These are phyloP conservation scores for Scedosporium aurantiacum DNA, from an alignment of 2,329 filamentous ascomycete genomes.

Conservation along the genomic window DNA sequence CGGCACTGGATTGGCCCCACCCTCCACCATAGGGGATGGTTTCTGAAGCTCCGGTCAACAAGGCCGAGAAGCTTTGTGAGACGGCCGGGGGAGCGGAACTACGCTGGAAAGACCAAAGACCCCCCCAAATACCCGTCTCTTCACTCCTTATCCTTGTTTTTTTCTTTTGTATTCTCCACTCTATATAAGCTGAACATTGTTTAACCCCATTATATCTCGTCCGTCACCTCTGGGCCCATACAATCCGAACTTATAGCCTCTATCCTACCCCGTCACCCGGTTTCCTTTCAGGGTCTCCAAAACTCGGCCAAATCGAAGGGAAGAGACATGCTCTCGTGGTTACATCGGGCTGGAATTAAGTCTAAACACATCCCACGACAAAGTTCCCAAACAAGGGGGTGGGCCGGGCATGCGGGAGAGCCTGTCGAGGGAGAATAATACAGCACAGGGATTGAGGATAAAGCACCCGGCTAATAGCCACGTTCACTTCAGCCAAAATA, in stretches of 20 bases:
- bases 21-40: background rate
- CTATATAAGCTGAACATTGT: too few relatives aligned
- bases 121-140: background rate
- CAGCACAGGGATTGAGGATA: background rate
- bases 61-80: background rate
- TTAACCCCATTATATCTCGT: too few relatives aligned
- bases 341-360: background rate
- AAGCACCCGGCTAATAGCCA: background rate
- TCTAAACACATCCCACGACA: background rate
- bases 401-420: background rate
- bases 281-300: background rate
- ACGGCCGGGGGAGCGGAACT: background rate
- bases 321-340: background rate
- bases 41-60: background rate
- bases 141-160: too few relatives aligned
- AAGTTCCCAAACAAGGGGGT: slow-evolving; percentile 1
- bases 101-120: background rate
- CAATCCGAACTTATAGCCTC: background rate
- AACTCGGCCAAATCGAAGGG: background rate
- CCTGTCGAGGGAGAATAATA: background rate
- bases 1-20: slow-evolving; percentile 1
- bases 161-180: too few relatives aligned
- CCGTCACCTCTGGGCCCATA: too few relatives aligned
- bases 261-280: background rate
- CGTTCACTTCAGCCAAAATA: background rate